phyloP scores from a whole-genome alignment of 352 stramenopile genomes.

The Phytophthora multivora region DNA sequence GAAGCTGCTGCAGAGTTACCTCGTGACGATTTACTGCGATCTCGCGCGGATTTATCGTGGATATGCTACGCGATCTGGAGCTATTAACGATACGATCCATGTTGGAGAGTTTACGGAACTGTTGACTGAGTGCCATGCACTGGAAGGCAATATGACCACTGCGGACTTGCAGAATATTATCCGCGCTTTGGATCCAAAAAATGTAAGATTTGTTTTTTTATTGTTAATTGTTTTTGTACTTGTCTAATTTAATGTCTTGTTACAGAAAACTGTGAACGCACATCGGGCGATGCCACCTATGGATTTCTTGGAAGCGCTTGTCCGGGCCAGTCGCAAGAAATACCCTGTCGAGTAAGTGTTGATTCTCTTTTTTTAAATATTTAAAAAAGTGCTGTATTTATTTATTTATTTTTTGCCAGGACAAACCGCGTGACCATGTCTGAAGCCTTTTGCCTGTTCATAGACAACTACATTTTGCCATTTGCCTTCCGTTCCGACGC shows the following conservation, averaged over 20 bases:
- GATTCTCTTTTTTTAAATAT: too few species aligned
- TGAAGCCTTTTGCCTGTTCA: constrained; percentile 75
- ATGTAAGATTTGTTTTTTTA: constrained; percentile 15
- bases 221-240: too few species aligned
- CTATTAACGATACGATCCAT: constrained; percentile 50
- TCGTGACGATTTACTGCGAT: constrained; percentile 73
- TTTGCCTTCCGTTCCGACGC: constrained; percentile 76
- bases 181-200: constrained; percentile 53
- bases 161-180: constrained; percentile 53
- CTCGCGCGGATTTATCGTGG: constrained; percentile 76
- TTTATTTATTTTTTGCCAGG: constrained; percentile 14
- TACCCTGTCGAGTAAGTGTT: constrained; percentile 63
- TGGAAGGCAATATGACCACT: constrained; percentile 50
- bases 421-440: constrained; percentile 70
- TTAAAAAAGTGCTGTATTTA: too few species aligned
- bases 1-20: constrained; percentile 76
- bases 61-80: constrained; percentile 52
- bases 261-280: constrained; percentile 41
- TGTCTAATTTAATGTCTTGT: neutral
- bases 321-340: constrained; percentile 65
- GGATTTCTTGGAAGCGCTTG: constrained; percentile 72
- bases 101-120: constrained; percentile 64
- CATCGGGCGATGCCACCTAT: constrained; percentile 53
- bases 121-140: constrained; percentile 67
- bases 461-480: constrained; percentile 75